Evolutionary conservation across 2,329 filamentous ascomycete species (phyloP).

Genomic region (Albifimbria verrucaria): DNA sequence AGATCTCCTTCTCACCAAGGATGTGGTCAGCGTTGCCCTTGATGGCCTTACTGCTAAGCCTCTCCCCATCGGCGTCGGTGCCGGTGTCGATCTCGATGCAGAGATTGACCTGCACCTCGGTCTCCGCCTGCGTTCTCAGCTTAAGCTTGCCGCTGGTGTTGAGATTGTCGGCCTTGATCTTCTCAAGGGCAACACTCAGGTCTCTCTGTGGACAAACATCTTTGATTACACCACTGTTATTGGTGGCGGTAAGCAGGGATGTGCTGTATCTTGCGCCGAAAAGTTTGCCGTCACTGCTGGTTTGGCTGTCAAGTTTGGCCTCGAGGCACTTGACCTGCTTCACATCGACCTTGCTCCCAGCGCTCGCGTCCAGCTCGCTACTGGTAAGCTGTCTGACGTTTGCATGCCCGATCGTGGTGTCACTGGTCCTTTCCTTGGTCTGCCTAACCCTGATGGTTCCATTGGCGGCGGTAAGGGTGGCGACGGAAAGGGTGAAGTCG

Average conservation of each 20-base stretch:
- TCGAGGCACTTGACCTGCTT: conserved; percentile 27
- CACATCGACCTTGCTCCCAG: conserved; percentile 36
- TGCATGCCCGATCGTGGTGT: conserved; percentile 16
- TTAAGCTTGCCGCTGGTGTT: conserved; percentile 33
- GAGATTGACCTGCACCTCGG: conserved; percentile 44
- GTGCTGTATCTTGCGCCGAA: conserved; percentile 26
- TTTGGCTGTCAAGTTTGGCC: conserved; percentile 16
- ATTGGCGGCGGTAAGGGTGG: not conserved
- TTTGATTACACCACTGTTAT: conserved; percentile 48
- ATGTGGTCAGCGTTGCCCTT: conserved; percentile 38
- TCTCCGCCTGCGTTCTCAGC: conserved; percentile 48
- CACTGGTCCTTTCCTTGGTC: conserved; percentile 9
- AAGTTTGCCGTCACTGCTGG: conserved; percentile 19
- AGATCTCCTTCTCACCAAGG: conserved; percentile 40
- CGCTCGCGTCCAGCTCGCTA: conserved; percentile 34
- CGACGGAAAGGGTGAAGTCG: not conserved
- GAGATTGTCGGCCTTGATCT: conserved; percentile 22
- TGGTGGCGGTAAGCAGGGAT: conserved; percentile 27
- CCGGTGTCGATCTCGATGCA: conserved; percentile 31
- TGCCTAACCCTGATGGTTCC: not conserved
- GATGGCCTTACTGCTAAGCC: conserved; percentile 21
- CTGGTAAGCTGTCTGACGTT: conserved; percentile 10
- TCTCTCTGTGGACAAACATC: conserved; percentile 48
- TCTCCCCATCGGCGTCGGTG: conserved; percentile 19
- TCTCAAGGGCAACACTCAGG: conserved; percentile 38